A percentile compares a stretch with the other conserved stretches of the same genome.
Evolutionary conservation across 2,329 filamentous ascomycete genomes (phyloP).

Genomic region (Neophaeococcomyces aloes): DNA sequence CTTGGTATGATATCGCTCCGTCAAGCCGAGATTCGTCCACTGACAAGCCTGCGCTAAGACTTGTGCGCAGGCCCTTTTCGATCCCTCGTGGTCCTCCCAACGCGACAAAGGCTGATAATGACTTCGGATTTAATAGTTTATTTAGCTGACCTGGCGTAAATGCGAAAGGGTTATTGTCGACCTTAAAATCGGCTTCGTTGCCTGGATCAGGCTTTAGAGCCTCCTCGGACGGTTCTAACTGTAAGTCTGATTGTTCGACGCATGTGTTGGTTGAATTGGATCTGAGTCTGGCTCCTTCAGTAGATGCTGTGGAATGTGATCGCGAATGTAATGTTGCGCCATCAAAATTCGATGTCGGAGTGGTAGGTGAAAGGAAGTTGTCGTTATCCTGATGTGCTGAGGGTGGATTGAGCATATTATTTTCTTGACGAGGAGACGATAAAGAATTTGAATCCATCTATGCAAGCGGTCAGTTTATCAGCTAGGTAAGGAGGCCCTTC

Average conservation of each 20-base stretch:
- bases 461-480: slow-evolving; percentile 9
- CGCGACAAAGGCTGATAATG: slow-evolving; percentile 66
- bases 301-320: slow-evolving; percentile 29
- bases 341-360: slow-evolving; percentile 27
- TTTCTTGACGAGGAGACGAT: slow-evolving; percentile 10
- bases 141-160: slow-evolving; percentile 73
- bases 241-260: slow-evolving; percentile 7
- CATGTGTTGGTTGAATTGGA: slow-evolving; percentile 22
- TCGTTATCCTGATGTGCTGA: slow-evolving; percentile 16
- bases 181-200: slow-evolving; percentile 63
- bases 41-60: slow-evolving; percentile 64
- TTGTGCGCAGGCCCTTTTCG: slow-evolving; percentile 65
- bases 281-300: slow-evolving; percentile 24
- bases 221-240: slow-evolving; percentile 33
- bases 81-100: slow-evolving; percentile 68
- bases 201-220: slow-evolving; percentile 67
- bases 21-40: slow-evolving; percentile 59
- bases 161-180: slow-evolving; percentile 73
- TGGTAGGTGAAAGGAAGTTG: slow-evolving; percentile 23
- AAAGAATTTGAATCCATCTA: slow-evolving; percentile 8
- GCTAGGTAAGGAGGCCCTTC: slow-evolving; percentile 10
- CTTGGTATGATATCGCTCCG: slow-evolving; percentile 59
- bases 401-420: slow-evolving; percentile 19
- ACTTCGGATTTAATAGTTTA: slow-evolving; percentile 86
- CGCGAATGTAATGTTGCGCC: slow-evolving; percentile 36